phyloP scores from a whole-genome alignment of 257 asterid genomes.

The Perilla frutescens region DNA sequence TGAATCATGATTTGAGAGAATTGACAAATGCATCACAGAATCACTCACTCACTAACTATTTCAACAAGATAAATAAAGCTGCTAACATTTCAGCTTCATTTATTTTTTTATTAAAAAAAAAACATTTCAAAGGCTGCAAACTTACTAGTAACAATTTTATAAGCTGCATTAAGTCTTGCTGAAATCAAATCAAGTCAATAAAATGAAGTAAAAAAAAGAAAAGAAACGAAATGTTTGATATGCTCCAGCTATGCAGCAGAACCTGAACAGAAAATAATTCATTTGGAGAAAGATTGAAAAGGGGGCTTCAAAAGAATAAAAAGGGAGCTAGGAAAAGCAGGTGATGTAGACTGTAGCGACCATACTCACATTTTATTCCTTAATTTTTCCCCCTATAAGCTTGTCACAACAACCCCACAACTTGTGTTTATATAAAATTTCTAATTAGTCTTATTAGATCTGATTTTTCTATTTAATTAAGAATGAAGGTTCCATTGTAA shows the following conservation, averaged over 20 bases:
- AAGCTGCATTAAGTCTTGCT: constrained; percentile 20
- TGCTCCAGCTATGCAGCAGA: constrained; percentile 48
- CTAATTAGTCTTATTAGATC: too few relatives aligned
- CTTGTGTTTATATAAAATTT: constrained; percentile 33
- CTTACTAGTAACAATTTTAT: constrained; percentile 33
- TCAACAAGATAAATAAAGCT: constrained; percentile 48
- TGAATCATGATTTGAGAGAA: constrained; percentile 31
- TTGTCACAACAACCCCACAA: constrained; percentile 45
- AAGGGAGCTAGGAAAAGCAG: constrained; percentile 35
- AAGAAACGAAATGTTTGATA: constrained; percentile 41
- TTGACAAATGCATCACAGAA: constrained; percentile 24
- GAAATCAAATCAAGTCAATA: constrained; percentile 52
- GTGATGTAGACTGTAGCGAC: constrained; percentile 36
- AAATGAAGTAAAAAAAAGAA: constrained; percentile 29
- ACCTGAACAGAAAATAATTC: constrained; percentile 47
- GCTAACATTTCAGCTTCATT: constrained; percentile 38
- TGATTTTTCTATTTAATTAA: constrained; percentile 1
- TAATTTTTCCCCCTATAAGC: constrained; percentile 35
- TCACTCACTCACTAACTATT: constrained; percentile 57
- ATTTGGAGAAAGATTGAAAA: constrained; percentile 44
- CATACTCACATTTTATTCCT: constrained; percentile 42
- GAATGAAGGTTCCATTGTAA: constrained; percentile 15
- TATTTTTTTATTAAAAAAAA: not conserved
- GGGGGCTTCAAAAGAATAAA: constrained; percentile 37
- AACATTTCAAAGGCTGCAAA: constrained; percentile 51